These are phyloP conservation scores for Neospora caninum DNA, from an alignment of 169 alveolate genomes.

Conservation along the genomic window DNA sequence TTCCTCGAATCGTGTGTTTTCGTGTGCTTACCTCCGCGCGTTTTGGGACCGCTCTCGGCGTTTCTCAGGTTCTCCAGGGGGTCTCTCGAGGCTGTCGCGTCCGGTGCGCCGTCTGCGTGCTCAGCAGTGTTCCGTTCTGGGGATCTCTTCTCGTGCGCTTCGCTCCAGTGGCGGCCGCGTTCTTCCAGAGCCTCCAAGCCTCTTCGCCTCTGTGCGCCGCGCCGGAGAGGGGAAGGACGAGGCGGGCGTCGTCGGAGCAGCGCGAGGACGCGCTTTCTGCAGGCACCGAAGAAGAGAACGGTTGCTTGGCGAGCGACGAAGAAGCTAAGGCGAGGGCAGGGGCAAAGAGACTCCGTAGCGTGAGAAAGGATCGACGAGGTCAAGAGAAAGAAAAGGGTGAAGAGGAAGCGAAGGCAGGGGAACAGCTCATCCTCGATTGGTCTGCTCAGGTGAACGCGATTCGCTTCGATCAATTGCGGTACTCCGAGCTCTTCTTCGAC, in stretches of 20 bases:
- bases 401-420: not conserved
- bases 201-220: slow-evolving; percentile 2
- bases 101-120: slow-evolving; percentile 56
- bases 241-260: not conserved
- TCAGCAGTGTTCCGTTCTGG: slow-evolving; percentile 64
- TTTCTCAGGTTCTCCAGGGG: not conserved
- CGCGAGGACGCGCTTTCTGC: not conserved
- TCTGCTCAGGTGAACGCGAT: slow-evolving; percentile 50
- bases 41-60: not conserved
- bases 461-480: slow-evolving; percentile 52
- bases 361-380: no score
- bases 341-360: no score
- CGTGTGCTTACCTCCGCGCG: not conserved
- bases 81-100: not conserved
- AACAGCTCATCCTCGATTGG: slow-evolving; percentile 43
- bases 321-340: no score
- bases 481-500: slow-evolving; percentile 60
- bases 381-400: not conserved
- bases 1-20: no score
- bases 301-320: no score
- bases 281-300: no score
- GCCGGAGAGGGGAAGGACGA: not conserved
- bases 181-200: slow-evolving; percentile 50
- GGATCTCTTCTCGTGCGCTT: slow-evolving; percentile 55
- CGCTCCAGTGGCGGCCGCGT: slow-evolving; percentile 59